A percentile compares a stretch with the other conserved stretches of the same genome.
These are phyloP conservation scores for Physocladia obscura DNA, from an alignment of 192 early-diverging fungal genomes.

Conservation along the genomic window DNA sequence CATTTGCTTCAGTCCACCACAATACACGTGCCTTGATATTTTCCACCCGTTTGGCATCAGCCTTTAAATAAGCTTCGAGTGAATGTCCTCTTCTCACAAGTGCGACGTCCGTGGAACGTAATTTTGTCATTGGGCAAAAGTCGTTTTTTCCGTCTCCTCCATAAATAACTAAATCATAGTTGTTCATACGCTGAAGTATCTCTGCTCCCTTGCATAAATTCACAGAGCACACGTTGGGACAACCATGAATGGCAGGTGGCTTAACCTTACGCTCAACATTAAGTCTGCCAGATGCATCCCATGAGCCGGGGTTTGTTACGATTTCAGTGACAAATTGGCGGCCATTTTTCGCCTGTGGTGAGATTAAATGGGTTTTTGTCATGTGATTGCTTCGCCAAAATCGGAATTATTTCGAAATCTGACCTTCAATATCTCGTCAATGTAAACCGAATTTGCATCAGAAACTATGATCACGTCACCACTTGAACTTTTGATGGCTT, in stretches of 20 bases:
- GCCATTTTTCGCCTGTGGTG: conserved; percentile 27
- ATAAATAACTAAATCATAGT: conserved; percentile 33
- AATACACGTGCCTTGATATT: conserved; percentile 11
- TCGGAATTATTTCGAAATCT: background rate
- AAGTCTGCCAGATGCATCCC: conserved; percentile 20
- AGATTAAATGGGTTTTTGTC: background rate
- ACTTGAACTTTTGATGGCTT: conserved; percentile 21
- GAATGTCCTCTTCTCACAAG: conserved; percentile 23
- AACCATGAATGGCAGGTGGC: conserved; percentile 22
- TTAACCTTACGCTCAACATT: conserved; percentile 9
- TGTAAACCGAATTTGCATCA: conserved; percentile 46
- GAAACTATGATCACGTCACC: conserved; percentile 35
- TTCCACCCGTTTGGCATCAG: background rate
- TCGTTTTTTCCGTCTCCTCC: conserved; percentile 44
- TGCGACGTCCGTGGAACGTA: conserved; percentile 17
- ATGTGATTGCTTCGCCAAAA: background rate
- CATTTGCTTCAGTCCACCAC: conserved; percentile 29
- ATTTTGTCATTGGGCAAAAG: conserved; percentile 41
- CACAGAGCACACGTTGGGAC: conserved; percentile 28
- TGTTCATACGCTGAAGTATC: conserved; percentile 17
- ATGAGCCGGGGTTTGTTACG: conserved; percentile 40
- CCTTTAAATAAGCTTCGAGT: conserved; percentile 16
- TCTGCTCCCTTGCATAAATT: conserved; percentile 44
- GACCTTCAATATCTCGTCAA: conserved; percentile 40
- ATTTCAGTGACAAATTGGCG: conserved; percentile 35